Evolutionary conservation across 805 yeast genomes (phyloP), one percentile per base, ranked within the genome.

Genomic region (Lipomyces japonicus): DNA sequence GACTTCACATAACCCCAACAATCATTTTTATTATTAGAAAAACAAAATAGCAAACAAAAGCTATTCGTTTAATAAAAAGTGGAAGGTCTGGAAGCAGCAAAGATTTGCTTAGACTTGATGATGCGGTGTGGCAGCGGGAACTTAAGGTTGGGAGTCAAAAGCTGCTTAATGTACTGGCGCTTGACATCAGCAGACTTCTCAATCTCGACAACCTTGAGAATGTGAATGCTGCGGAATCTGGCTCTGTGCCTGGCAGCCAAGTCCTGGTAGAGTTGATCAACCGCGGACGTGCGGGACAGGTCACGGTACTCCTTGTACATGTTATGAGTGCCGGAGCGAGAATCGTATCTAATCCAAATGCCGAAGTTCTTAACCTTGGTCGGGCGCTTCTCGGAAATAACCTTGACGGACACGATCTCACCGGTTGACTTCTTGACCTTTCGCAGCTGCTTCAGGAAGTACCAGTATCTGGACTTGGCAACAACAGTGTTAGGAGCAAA

Each of bases 191-290:
- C 95, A 68, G 93, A 82, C 85, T 88, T 90, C 77, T 84, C 95
- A 72, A 93, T 84, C 82, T 91, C 97, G 74, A 90, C 97, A 75
- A 93, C 97, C 88, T 93, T 93, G 76, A 93, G 86, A 76, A 93
- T 57, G 87, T 93, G 99, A 77, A 93, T 86, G 67, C 91, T 84
- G 85, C 98, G 88, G 84, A 93, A 93, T 84, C 99, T 89, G 72
- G 98, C 93, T 85, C 98, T 89, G 95, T 93, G 99, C 82, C 98
- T 90, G 68, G 99, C 97, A 78, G 99, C 99, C 86, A 93, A 86
- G 79, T 93, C 99, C 77, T 86, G 90, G 93, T 93, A 93, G 84
- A 93, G 84, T 73, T 93, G 80, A 77, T 86, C 95, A 72, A 93
- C 97, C 67, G 97, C 98, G 75, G 87, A 95, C 62, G 89, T 95